Conservation (phyloP, 1,139 yeast genomes). For the Barnettozyma hawaiiensis region DNA sequence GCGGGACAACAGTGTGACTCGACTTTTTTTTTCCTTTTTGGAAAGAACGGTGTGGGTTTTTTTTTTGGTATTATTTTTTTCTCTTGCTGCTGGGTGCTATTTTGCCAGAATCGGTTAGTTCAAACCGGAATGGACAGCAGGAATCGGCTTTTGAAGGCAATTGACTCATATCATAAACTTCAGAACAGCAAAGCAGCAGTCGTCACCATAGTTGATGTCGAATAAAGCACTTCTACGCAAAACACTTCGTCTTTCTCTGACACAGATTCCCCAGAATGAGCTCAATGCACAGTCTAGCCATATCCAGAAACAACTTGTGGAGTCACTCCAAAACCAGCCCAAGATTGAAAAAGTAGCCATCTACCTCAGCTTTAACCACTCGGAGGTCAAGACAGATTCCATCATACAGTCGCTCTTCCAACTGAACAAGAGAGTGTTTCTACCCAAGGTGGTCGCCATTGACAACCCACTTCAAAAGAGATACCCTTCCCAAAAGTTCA, state of each 20-base stretch:
- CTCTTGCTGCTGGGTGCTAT: too few species aligned
- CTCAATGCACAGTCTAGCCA: slow-evolving; percentile 21
- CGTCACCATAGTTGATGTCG: too few species aligned
- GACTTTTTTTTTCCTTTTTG: neutral
- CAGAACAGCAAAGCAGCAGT: neutral
- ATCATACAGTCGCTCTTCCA: slow-evolving; percentile 47
- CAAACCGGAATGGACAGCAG: too few species aligned
- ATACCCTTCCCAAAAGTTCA: slow-evolving; percentile 37
- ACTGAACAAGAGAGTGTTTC: slow-evolving; percentile 39
- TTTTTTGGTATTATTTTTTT: neutral
- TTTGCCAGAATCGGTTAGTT: slow-evolving; percentile 1
- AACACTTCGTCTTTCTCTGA: slow-evolving; percentile 3
- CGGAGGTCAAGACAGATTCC: slow-evolving; percentile 52
- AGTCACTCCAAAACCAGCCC: neutral
- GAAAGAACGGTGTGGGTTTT: neutral
- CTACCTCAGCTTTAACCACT: slow-evolving; percentile 60
- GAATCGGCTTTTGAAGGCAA: slow-evolving; percentile 1
- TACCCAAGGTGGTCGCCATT: slow-evolving; percentile 43
- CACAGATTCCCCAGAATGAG: slow-evolving; percentile 8
- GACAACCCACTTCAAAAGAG: slow-evolving; percentile 23
- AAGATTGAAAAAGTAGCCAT: slow-evolving; percentile 42
- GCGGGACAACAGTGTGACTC: neutral
- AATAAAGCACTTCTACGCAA: slow-evolving; percentile 10
- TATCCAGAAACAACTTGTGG: slow-evolving; percentile 30
- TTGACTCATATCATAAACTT: neutral